Conservation (phyloP, 371 early-diverging fungal species). For the Smittium mucronatum region DNA sequence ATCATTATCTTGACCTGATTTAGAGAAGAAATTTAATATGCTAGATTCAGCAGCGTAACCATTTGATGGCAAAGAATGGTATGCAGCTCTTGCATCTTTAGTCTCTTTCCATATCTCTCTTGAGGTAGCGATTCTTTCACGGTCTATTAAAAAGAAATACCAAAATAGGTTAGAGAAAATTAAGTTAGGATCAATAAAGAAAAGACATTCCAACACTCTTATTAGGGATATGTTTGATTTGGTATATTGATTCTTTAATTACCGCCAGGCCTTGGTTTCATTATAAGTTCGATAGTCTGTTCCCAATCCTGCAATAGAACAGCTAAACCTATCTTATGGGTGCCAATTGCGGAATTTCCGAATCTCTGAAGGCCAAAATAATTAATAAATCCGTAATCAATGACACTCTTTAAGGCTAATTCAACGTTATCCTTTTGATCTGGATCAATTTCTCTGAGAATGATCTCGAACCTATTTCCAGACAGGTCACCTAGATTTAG, state of each 20-base stretch:
- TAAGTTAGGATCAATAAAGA: no score
- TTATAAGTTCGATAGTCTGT: conserved; percentile 59
- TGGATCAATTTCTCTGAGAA: conserved; percentile 37
- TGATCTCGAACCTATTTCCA: conserved; percentile 84
- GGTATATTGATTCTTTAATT: neutral
- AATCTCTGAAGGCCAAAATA: conserved; percentile 99
- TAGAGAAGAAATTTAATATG: conserved; percentile 42
- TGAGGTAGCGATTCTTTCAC: conserved; percentile 43
- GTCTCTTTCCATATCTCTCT: conserved; percentile 53
- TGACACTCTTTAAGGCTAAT: conserved; percentile 45
- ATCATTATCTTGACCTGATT: conserved; percentile 32
- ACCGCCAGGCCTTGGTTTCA: conserved; percentile 55
- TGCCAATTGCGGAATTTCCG: conserved; percentile 73
- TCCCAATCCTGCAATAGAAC: conserved; percentile 66
- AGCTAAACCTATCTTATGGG: conserved; percentile 75
- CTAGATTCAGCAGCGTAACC: conserved; percentile 57
- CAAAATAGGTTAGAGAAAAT: neutral
- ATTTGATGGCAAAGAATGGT: conserved; percentile 51
- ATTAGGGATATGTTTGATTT: no score
- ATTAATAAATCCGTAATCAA: conserved; percentile 78
- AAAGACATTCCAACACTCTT: no score
- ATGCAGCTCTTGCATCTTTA: conserved; percentile 44
- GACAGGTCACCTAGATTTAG: conserved; percentile 67
- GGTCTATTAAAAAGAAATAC: conserved; percentile 25
- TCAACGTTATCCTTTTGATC: conserved; percentile 34